Conservation (phyloP, 495 filamentous ascomycete species). For the Talaromyces thailandensis region DNA sequence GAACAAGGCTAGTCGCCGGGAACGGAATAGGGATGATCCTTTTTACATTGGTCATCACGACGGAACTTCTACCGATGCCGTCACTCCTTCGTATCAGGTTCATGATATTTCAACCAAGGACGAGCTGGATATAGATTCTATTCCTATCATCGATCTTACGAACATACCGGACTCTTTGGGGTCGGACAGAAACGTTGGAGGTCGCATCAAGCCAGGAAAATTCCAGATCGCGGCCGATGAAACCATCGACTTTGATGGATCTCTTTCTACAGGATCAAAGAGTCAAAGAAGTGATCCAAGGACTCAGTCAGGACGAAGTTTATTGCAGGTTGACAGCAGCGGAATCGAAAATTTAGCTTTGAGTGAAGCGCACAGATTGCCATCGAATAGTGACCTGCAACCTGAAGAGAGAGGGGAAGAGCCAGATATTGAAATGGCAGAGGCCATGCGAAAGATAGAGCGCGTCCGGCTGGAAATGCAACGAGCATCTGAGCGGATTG, state of each 20-base stretch:
- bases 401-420: slow-evolving; percentile 30
- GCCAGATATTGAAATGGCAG: slow-evolving; percentile 75
- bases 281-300: slow-evolving; percentile 17
- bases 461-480: slow-evolving; percentile 83
- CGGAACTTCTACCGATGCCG: slow-evolving; percentile 33
- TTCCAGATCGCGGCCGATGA: slow-evolving; percentile 58
- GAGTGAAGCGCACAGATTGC: slow-evolving; percentile 26
- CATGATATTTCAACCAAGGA: slow-evolving; percentile 58
- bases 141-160: slow-evolving; percentile 88
- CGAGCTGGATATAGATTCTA: slow-evolving; percentile 80
- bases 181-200: slow-evolving; percentile 2
- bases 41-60: slow-evolving; percentile 74
- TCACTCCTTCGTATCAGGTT: slow-evolving; percentile 65
- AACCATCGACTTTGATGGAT: slow-evolving; percentile 26
- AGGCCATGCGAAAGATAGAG: slow-evolving; percentile 81
- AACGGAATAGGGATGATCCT: slow-evolving; percentile 83
- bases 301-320: slow-evolving; percentile 37
- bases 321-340: slow-evolving; percentile 81
- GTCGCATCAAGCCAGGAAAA: slow-evolving; percentile 20
- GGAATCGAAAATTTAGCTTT: slow-evolving; percentile 59
- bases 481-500: slow-evolving; percentile 71
- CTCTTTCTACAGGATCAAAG: slow-evolving; percentile 7
- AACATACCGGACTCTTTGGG: slow-evolving; percentile 30
- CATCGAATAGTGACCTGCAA: slow-evolving; percentile 4
- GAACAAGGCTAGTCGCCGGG: slow-evolving; percentile 48